phyloP scores from a whole-genome alignment of 768 basidiomycete species.

The Suillus fuscotomentosus region DNA sequence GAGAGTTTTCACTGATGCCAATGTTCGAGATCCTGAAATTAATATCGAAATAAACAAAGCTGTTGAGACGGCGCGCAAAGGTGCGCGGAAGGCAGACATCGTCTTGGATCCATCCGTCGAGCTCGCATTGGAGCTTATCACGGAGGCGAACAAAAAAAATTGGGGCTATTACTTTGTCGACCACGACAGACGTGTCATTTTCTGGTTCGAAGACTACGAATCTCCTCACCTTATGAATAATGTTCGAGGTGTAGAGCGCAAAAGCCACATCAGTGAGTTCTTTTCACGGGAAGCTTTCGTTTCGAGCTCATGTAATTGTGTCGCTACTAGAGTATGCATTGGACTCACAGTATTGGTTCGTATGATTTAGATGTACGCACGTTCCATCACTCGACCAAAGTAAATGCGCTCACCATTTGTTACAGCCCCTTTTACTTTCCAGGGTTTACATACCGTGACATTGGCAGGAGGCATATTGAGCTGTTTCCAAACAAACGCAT shows the following conservation, averaged over 20 bases:
- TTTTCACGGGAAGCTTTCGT: neutral
- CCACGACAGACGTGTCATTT: conserved; percentile 39
- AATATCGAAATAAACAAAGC: neutral
- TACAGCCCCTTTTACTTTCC: neutral
- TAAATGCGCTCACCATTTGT: neutral
- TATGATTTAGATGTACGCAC: neutral
- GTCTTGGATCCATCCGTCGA: neutral
- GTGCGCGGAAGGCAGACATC: neutral
- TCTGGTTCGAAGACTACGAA: conserved; percentile 44
- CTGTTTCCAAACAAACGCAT: conserved; percentile 13
- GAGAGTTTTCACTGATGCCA: neutral
- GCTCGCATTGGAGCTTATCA: neutral
- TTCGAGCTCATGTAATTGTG: neutral
- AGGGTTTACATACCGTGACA: neutral
- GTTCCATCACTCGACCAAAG: neutral
- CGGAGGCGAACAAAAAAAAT: neutral
- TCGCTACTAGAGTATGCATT: neutral
- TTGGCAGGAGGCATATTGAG: neutral
- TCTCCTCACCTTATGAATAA: conserved; percentile 29
- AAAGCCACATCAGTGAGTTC: conserved; percentile 41
- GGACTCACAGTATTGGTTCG: neutral
- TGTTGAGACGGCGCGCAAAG: neutral
- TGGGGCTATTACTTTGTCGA: conserved; percentile 45
- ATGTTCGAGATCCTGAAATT: neutral
- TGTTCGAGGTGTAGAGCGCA: conserved; percentile 37